phyloP scores from a whole-genome alignment of 2,329 filamentous ascomycete species.

The Cercospora nicotianae region DNA sequence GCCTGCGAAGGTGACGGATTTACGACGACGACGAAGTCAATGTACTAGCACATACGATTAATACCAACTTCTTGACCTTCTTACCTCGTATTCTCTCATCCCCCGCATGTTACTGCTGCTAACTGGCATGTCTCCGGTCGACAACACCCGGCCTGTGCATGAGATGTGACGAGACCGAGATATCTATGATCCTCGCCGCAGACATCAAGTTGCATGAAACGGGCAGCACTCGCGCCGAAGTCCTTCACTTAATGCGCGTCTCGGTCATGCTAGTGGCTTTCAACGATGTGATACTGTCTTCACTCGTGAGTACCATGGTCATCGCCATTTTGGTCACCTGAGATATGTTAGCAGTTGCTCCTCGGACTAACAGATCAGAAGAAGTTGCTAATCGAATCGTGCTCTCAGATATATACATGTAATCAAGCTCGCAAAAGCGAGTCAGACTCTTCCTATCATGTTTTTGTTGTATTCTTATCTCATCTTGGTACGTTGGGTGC shows the following conservation, averaged over 20 bases:
- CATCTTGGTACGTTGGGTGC: background rate
- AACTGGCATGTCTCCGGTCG: background rate
- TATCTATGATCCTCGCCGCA: slow-evolving; percentile 34
- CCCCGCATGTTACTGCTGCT: background rate
- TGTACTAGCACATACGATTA: slow-evolving; percentile 13
- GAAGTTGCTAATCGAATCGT: background rate
- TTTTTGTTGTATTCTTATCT: slow-evolving; percentile 3
- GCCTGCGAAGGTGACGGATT: background rate
- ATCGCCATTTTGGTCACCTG: background rate
- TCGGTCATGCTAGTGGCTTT: slow-evolving; percentile 30
- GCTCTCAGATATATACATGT: slow-evolving; percentile 13
- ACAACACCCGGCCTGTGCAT: slow-evolving; percentile 33
- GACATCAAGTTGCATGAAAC: slow-evolving; percentile 41
- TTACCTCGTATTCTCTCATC: background rate
- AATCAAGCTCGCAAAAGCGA: slow-evolving; percentile 9
- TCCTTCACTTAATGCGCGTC: slow-evolving; percentile 38
- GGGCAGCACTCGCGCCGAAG: slow-evolving; percentile 35
- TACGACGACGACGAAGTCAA: slow-evolving; percentile 9
- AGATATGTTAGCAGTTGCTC: slow-evolving; percentile 34
- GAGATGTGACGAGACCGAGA: slow-evolving; percentile 39
- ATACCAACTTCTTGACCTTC: background rate
- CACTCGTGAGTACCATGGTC: slow-evolving; percentile 35
- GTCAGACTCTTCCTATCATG: slow-evolving; percentile 25
- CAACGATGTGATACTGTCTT: slow-evolving; percentile 28
- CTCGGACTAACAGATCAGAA: background rate